Evolutionary conservation across 2,329 filamentous ascomycete genomes (phyloP), one percentile per base, ranked within the genome.

Genomic region (Dactylella cylindrospora): DNA sequence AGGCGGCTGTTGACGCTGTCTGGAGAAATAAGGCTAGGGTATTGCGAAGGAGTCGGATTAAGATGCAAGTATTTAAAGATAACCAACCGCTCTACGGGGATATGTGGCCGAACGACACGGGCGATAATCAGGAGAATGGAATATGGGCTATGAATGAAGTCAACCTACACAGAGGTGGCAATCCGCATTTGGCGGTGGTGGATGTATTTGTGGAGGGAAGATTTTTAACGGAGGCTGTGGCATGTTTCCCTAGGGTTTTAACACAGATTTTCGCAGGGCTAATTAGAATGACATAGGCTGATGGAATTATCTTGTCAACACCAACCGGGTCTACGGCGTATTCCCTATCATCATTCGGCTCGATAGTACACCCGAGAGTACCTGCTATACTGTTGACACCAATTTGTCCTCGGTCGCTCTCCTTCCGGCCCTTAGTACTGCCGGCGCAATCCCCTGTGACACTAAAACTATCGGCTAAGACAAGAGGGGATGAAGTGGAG

Each of bases 281-380:
- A 10, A 15, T 35, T 7, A 7, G 3, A 15, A 49, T 32, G 13
- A 9, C 10, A 22, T 25, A 66, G 64, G 91, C 90, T 1, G 93
- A 98, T 72, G 93, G 93, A 44, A 94, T 98, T 73, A 85, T 97
- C 36, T 84, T 97, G 57, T 90, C 86, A 65, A 96, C 91, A 0
- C 93, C 93, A 0, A 98, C 93, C 0, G 93, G 93, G 2, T 94
- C 88, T 32, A 98, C 93, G 0, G 93, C 93, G 0, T 98, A 98
- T 76, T 93, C 86, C 59, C 79, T 98, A n/a, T 93, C 86, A 66
- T 87, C 86, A 2, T 93, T 93, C 2, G 93, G 93, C 0, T 88
- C 85, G 68, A 97, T 98, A 67, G 87, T 97, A 32, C 93, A 98
- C 72, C 93, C 93, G 0, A 79, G 96, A 1, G 91, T 97, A 2